Percentiles rank a stretch among this genome's conserved stretches.
Conservation (phyloP, 1,139 yeast species). For the Sugiyamaella pinicola region DNA sequence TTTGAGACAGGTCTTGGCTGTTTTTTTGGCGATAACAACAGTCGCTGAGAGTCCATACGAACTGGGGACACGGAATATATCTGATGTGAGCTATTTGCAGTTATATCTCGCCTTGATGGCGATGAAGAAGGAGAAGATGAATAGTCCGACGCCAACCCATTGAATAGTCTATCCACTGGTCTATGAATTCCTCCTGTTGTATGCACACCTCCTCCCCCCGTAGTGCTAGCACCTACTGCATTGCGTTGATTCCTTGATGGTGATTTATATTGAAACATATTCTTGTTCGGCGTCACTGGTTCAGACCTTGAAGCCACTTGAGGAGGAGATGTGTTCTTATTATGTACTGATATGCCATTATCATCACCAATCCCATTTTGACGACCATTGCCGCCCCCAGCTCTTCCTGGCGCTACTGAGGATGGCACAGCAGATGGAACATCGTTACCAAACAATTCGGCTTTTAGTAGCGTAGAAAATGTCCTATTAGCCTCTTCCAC, state of each 20-base stretch:
- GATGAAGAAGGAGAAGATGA: conserved; percentile 12
- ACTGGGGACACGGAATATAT: conserved; percentile 84
- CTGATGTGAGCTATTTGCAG: conserved; percentile 29
- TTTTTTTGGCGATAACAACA: conserved; percentile 79
- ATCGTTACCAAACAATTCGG: conserved; percentile 89
- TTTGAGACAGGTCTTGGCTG: conserved; percentile 76
- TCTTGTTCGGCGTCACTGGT: conserved; percentile 46
- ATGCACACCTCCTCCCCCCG: conserved; percentile 14
- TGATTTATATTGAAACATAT: conserved; percentile 39
- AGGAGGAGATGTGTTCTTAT: conserved; percentile 30
- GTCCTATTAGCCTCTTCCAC: conserved; percentile 86
- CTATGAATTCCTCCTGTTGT: conserved; percentile 17
- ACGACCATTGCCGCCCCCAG: conserved; percentile 8
- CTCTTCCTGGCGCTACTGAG: conserved; percentile 13
- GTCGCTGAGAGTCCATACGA: conserved; percentile 79
- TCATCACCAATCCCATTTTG: conserved; percentile 4
- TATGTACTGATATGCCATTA: neutral
- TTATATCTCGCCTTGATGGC: conserved; percentile 23
- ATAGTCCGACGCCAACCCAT: conserved; percentile 10
- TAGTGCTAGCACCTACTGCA: conserved; percentile 7
- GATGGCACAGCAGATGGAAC: conserved; percentile 57
- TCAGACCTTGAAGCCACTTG: conserved; percentile 39
- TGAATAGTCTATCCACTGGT: conserved; percentile 10
- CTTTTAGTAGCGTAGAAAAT: conserved; percentile 80
- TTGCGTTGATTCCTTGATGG: conserved; percentile 29